Evolutionary conservation across 352 stramenopile genomes (phyloP).

Genomic region (Pythium brachiatum): DNA sequence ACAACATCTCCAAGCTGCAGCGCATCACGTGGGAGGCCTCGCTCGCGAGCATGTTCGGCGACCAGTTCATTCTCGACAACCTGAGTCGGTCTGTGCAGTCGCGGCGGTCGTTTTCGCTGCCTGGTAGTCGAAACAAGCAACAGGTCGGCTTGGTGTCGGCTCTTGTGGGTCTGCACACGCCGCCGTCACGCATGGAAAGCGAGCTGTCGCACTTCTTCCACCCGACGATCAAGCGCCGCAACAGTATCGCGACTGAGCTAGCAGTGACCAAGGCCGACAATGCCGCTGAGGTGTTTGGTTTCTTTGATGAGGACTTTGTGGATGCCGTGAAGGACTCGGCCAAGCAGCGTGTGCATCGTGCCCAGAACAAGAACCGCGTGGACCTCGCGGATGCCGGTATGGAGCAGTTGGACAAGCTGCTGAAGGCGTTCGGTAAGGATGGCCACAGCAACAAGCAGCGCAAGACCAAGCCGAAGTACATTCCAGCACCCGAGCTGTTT

Average conservation of each 20-base stretch:
- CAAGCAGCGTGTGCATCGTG: conserved; percentile 56
- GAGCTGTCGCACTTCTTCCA: conserved; percentile 50
- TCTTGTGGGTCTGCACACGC: conserved; percentile 14
- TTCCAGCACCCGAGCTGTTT: conserved; percentile 63
- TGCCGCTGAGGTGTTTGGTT: conserved; percentile 42
- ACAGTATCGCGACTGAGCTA: conserved; percentile 20
- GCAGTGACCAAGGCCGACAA: conserved; percentile 5
- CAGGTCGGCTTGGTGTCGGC: conserved; percentile 12
- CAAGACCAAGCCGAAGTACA: conserved; percentile 72
- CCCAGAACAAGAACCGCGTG: conserved; percentile 63
- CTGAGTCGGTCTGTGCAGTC: conserved; percentile 15
- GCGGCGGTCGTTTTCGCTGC: conserved; percentile 11
- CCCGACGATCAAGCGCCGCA: conserved; percentile 35
- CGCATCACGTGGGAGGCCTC: conserved; percentile 75
- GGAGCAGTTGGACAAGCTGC: conserved; percentile 69
- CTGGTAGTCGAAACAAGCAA: conserved; percentile 4
- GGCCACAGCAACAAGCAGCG: conserved; percentile 66
- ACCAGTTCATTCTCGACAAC: conserved; percentile 56
- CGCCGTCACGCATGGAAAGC: conserved; percentile 25
- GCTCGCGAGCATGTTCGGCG: conserved; percentile 63
- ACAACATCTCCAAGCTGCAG: conserved; percentile 67
- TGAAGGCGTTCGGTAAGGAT: conserved; percentile 58
- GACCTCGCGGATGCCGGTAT: conserved; percentile 69
- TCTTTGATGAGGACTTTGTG: conserved; percentile 66
- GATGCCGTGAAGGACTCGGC: conserved; percentile 53